Conservation (phyloP, 2,329 filamentous ascomycete genomes). For the Diaporthe sp. region DNA sequence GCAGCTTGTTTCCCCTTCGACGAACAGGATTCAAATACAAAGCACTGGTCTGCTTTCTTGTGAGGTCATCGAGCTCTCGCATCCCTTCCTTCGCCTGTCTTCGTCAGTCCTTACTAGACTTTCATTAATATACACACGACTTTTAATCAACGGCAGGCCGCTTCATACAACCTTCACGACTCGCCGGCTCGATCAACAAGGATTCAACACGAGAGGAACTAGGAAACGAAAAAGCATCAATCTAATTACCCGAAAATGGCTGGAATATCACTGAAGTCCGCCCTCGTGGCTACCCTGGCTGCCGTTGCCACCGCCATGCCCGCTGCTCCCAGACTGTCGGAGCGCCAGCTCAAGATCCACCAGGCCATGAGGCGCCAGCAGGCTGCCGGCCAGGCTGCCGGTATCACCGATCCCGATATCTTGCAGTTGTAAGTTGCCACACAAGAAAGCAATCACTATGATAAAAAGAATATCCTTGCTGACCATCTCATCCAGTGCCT, state of each 20-base stretch:
- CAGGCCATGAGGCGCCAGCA: slow-evolving; percentile 65
- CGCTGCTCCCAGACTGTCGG: slow-evolving; percentile 58
- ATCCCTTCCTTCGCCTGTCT: slow-evolving; percentile 47
- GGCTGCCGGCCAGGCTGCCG: slow-evolving; percentile 60
- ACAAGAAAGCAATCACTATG: too few relatives aligned
- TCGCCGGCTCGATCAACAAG: slow-evolving; percentile 45
- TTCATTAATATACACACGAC: slow-evolving; percentile 47
- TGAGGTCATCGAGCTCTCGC: slow-evolving; percentile 53
- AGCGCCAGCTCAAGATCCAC: slow-evolving; percentile 61
- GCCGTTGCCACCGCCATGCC: slow-evolving; percentile 64
- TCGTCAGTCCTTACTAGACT: slow-evolving; percentile 44
- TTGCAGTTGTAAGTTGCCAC: slow-evolving; percentile 67
- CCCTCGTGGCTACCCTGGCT: slow-evolving; percentile 60
- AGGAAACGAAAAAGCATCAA: slow-evolving; percentile 23
- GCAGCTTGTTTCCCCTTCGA: slow-evolving; percentile 49
- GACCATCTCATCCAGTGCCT: slow-evolving; percentile 62
- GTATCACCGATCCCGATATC: slow-evolving; percentile 68
- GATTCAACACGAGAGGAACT: slow-evolving; percentile 42
- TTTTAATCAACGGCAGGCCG: slow-evolving; percentile 57
- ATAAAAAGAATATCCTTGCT: slow-evolving; percentile 26
- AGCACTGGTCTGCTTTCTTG: slow-evolving; percentile 67
- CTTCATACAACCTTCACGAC: slow-evolving; percentile 50
- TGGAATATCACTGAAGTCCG: slow-evolving; percentile 60
- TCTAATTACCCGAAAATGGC: slow-evolving; percentile 55
- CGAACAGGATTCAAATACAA: slow-evolving; percentile 50